phyloP scores from a whole-genome alignment of 768 basidiomycete genomes.

The Tylopilus balloui region DNA sequence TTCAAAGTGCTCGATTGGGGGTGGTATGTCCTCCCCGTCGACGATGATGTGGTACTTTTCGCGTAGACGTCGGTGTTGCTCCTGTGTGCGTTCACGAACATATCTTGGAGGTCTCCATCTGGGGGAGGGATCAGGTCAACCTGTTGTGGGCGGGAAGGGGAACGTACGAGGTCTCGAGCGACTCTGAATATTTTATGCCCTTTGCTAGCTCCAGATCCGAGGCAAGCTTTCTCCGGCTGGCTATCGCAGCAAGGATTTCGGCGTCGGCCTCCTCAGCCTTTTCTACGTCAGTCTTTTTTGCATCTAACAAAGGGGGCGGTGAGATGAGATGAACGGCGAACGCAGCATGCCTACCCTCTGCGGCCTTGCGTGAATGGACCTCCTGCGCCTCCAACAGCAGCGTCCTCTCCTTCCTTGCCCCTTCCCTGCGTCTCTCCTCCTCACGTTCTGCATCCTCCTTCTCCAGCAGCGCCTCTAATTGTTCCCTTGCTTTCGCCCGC shows the following conservation, averaged over 20 bases:
- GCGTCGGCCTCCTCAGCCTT: constrained; percentile 86
- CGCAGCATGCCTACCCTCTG: constrained; percentile 54
- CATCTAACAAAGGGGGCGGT: constrained; percentile 44
- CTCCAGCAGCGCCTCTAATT: constrained; percentile 56
- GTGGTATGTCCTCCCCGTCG: constrained; percentile 92
- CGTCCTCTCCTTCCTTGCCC: constrained; percentile 78
- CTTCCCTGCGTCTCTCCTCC: constrained; percentile 71
- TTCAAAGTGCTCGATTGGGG: constrained; percentile 85
- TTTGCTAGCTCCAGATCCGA: constrained; percentile 91
- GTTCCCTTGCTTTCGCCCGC: constrained; percentile 42
- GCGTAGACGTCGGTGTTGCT: constrained; percentile 68
- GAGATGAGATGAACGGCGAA: constrained; percentile 14
- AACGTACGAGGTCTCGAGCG: constrained; percentile 73
- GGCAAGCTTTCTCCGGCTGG: constrained; percentile 84
- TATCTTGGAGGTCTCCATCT: constrained; percentile 90
- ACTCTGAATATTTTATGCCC: constrained; percentile 87
- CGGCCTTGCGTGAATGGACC: constrained; percentile 78
- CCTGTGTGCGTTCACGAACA: constrained; percentile 65
- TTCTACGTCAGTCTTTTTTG: constrained; percentile 83
- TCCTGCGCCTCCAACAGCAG: constrained; percentile 92
- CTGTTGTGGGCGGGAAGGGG: background rate
- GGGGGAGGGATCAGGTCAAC: background rate
- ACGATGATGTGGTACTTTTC: constrained; percentile 92
- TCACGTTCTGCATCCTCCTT: constrained; percentile 73
- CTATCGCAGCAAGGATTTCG: constrained; percentile 87